Evolutionary conservation across 1,284 basidiomycete genomes (phyloP).

Genomic region (Boletellus dicymbophilus): DNA sequence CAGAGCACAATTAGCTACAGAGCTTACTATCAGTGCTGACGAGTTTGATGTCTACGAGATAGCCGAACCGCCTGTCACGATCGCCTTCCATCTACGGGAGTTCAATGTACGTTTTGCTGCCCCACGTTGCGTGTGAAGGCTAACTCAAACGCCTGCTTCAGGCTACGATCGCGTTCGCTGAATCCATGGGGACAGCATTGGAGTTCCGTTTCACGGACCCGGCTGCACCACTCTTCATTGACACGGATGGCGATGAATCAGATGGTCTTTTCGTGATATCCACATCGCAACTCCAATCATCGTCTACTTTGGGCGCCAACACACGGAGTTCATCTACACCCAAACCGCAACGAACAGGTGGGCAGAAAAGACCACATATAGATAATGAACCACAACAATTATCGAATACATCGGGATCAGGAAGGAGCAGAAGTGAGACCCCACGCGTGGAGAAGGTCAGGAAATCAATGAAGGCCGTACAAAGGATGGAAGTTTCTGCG

Average conservation of each 20-base stretch:
- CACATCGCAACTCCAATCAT: constrained; percentile 57
- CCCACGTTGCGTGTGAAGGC: background rate
- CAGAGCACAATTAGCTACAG: constrained; percentile 65
- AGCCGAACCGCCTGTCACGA: constrained; percentile 55
- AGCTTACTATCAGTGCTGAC: constrained; percentile 69
- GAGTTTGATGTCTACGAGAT: constrained; percentile 79
- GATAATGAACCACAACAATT: constrained; percentile 32
- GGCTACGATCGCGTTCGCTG: constrained; percentile 78
- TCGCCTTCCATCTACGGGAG: constrained; percentile 79
- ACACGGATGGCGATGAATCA: constrained; percentile 62
- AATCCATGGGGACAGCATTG: constrained; percentile 61
- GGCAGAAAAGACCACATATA: constrained; percentile 38
- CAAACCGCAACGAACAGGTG: constrained; percentile 32
- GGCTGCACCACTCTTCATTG: constrained; percentile 70
- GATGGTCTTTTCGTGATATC: constrained; percentile 74
- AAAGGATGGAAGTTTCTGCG: constrained; percentile 41
- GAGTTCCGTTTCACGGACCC: constrained; percentile 76
- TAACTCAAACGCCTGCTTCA: constrained; percentile 29
- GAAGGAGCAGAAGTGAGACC: constrained; percentile 34
- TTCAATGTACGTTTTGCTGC: constrained; percentile 57
- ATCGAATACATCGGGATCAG: constrained; percentile 27
- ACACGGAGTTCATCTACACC: constrained; percentile 22
- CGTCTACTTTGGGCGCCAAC: constrained; percentile 22
- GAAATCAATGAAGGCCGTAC: constrained; percentile 62
- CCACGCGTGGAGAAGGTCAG: constrained; percentile 38